These are phyloP conservation scores for Syncephalastrum contaminatum DNA, from an alignment of 371 early-diverging fungal genomes.

Conservation along the genomic window DNA sequence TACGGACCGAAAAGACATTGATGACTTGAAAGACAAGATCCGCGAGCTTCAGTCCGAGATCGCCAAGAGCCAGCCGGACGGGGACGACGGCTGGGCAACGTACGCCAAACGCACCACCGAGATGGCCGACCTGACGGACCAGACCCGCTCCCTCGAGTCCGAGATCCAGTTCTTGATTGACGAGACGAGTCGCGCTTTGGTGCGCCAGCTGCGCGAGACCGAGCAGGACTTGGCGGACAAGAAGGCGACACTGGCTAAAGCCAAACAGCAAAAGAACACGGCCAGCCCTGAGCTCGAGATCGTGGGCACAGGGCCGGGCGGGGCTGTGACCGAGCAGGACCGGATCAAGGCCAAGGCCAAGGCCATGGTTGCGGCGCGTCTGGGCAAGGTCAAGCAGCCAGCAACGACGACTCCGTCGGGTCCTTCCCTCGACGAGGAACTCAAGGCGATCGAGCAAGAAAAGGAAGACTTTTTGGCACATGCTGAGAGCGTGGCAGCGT, in stretches of 20 bases:
- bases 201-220: conserved; percentile 49
- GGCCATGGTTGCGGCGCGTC: conserved; percentile 59
- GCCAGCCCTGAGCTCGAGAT: conserved; percentile 29
- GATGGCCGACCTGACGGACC: conserved; percentile 48
- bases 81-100: conserved; percentile 35
- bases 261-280: conserved; percentile 18
- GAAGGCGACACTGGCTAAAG: conserved; percentile 46
- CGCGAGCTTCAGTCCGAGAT: conserved; percentile 22
- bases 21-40: conserved; percentile 18
- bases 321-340: conserved; percentile 58
- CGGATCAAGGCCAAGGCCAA: conserved; percentile 63
- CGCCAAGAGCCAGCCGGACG: conserved; percentile 18
- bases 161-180: conserved; percentile 50
- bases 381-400: conserved; percentile 46
- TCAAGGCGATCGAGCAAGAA: conserved; percentile 50
- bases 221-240: conserved; percentile 54
- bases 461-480: conserved; percentile 47
- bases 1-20: conserved; percentile 20
- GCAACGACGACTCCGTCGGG: conserved; percentile 11
- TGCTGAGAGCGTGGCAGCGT: conserved; percentile 38
- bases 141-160: conserved; percentile 49
- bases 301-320: conserved; percentile 61
- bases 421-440: conserved; percentile 43
- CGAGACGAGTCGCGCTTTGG: conserved; percentile 35
- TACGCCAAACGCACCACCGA: conserved; percentile 45